Conservation (phyloP, 1,284 basidiomycete genomes). For the Marasmius oreades region DNA sequence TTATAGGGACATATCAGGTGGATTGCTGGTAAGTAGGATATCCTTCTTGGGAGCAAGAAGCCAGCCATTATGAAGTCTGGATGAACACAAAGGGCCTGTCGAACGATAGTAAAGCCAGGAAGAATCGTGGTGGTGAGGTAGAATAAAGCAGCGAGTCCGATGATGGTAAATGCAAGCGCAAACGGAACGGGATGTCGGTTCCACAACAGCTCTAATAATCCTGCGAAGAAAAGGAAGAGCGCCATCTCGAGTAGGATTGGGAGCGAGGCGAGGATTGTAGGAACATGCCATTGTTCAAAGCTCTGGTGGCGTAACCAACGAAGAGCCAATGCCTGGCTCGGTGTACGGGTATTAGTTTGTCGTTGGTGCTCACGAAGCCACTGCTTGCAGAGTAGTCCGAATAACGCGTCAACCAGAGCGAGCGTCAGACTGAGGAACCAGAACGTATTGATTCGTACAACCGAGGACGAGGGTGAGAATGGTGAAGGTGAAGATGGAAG, state of each 20-base stretch:
- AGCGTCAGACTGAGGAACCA: too few relatives aligned
- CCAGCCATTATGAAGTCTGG: too few relatives aligned
- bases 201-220: constrained; percentile 6
- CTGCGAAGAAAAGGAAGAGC: constrained; percentile 5
- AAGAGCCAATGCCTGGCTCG: background rate
- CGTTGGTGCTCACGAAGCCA: too few relatives aligned
- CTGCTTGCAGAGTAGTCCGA: too few relatives aligned
- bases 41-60: background rate
- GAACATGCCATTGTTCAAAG: background rate
- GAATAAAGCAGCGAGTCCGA: background rate
- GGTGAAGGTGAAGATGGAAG: too few relatives aligned
- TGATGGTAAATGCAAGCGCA: background rate
- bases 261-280: background rate
- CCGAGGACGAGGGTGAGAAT: too few relatives aligned
- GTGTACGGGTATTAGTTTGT: background rate
- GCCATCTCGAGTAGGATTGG: constrained; percentile 4
- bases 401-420: too few relatives aligned
- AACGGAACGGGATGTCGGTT: background rate
- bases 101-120: background rate
- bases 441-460: too few relatives aligned
- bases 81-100: background rate
- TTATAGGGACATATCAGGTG: background rate
- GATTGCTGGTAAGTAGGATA: background rate
- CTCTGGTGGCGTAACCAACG: background rate
- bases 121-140: background rate